phyloP scores from a whole-genome alignment of 306 rosid genomes.

The Glycine tomentella region DNA sequence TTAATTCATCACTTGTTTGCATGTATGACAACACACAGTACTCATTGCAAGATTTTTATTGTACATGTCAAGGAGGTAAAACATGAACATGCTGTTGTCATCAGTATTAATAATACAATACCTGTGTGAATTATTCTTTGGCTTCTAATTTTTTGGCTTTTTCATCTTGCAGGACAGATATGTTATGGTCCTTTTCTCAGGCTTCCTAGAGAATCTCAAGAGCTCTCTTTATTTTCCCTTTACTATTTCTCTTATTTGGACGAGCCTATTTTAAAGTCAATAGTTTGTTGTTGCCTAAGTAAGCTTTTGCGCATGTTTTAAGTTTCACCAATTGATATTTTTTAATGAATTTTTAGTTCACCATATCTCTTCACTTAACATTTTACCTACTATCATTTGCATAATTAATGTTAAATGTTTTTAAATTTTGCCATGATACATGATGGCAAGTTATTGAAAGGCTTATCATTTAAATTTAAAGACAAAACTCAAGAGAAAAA shows the following conservation, averaged over 20 bases:
- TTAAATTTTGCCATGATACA: not conserved
- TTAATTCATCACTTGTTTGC: constrained; percentile 62
- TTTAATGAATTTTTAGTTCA: not conserved
- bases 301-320: constrained; percentile 49
- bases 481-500: too few relatives aligned
- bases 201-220: constrained; percentile 82
- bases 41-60: constrained; percentile 65
- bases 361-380: not conserved
- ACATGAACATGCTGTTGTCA: constrained; percentile 20
- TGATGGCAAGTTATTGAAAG: constrained; percentile 22
- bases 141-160: constrained; percentile 38
- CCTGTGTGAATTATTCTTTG: constrained; percentile 15
- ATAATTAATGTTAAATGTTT: not conserved
- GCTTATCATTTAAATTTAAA: constrained; percentile 13
- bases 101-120: constrained; percentile 10
- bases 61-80: constrained; percentile 66
- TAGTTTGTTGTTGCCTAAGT: constrained; percentile 82
- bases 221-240: constrained; percentile 76
- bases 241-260: constrained; percentile 76
- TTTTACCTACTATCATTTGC: constrained; percentile 29
- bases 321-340: constrained; percentile 22
- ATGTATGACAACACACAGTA: constrained; percentile 66
- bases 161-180: constrained; percentile 63
- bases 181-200: constrained; percentile 75
- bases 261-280: constrained; percentile 61